Evolutionary conservation across 208 protist species (phyloP).

Genomic region (Leishmania major): DNA sequence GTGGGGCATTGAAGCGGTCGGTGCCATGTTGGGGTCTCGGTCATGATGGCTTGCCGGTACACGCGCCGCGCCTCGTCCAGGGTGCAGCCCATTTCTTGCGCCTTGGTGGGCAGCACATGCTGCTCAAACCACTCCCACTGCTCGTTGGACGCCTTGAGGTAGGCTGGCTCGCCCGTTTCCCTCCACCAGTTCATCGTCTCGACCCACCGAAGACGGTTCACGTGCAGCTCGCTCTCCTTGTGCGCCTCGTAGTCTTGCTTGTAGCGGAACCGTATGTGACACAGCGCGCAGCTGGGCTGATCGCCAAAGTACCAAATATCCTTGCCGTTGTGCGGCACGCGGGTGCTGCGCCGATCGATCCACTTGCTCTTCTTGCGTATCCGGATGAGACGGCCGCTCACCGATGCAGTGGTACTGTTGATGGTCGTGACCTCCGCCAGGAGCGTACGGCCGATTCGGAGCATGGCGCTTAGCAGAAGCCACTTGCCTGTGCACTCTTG

Average conservation of each 20-base stretch:
- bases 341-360: slow-evolving; percentile 85
- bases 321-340: slow-evolving; percentile 86
- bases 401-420: slow-evolving; percentile 78
- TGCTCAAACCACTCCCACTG: slow-evolving; percentile 83
- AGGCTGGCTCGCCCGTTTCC: slow-evolving; percentile 73
- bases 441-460: slow-evolving; percentile 39
- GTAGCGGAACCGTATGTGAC: slow-evolving; percentile 89
- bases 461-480: slow-evolving; percentile 16
- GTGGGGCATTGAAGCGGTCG: slow-evolving; percentile 65
- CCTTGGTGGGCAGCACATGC: slow-evolving; percentile 68
- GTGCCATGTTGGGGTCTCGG: slow-evolving; percentile 74
- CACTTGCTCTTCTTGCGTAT: slow-evolving; percentile 91
- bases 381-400: slow-evolving; percentile 80
- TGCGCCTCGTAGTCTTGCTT: slow-evolving; percentile 92
- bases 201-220: slow-evolving; percentile 83
- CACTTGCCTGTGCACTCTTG: background rate
- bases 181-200: slow-evolving; percentile 89
- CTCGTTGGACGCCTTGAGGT: slow-evolving; percentile 40
- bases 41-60: slow-evolving; percentile 62
- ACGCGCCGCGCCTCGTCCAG: slow-evolving; percentile 54
- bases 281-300: slow-evolving; percentile 87
- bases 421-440: slow-evolving; percentile 73
- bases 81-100: slow-evolving; percentile 55
- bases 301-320: slow-evolving; percentile 87
- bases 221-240: slow-evolving; percentile 90